A percentile compares a stretch with the other conserved stretches of the same genome.
These are phyloP conservation scores for Umbelopsis vinacea DNA, from an alignment of 192 early-diverging fungal species.

Conservation along the genomic window DNA sequence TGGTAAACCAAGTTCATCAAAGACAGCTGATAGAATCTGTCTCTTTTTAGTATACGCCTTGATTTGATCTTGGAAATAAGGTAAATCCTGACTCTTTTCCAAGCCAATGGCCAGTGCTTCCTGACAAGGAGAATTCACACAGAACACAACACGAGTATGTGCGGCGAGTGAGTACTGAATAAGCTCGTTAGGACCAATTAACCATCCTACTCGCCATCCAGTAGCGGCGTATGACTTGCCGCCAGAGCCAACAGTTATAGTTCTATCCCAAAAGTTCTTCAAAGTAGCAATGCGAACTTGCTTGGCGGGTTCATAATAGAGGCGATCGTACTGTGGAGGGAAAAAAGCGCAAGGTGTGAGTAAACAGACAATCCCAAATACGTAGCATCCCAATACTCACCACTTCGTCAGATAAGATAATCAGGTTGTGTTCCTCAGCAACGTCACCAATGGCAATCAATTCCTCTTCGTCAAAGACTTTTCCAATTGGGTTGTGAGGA, in stretches of 20 bases:
- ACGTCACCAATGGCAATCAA: conserved; percentile 74
- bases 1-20: conserved; percentile 70
- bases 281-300: conserved; percentile 83
- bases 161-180: conserved; percentile 79
- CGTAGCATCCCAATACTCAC: conserved; percentile 37
- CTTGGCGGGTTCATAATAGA: conserved; percentile 70
- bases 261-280: conserved; percentile 88
- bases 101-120: conserved; percentile 80
- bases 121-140: conserved; percentile 88
- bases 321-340: conserved; percentile 76
- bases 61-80: conserved; percentile 75
- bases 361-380: background rate
- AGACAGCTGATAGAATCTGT: conserved; percentile 68
- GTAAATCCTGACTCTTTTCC: conserved; percentile 58
- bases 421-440: conserved; percentile 80
- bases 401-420: conserved; percentile 93
- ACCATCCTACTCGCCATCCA: conserved; percentile 97
- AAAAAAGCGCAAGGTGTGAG: background rate
- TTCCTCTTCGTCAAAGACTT: conserved; percentile 81
- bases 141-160: conserved; percentile 90
- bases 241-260: conserved; percentile 89
- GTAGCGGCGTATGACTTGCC: conserved; percentile 97
- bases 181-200: conserved; percentile 74
- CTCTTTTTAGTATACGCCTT: conserved; percentile 72
- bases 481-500: conserved; percentile 93